phyloP scores from a whole-genome alignment of 106 monocot species.

The Triglochin maritima region DNA sequence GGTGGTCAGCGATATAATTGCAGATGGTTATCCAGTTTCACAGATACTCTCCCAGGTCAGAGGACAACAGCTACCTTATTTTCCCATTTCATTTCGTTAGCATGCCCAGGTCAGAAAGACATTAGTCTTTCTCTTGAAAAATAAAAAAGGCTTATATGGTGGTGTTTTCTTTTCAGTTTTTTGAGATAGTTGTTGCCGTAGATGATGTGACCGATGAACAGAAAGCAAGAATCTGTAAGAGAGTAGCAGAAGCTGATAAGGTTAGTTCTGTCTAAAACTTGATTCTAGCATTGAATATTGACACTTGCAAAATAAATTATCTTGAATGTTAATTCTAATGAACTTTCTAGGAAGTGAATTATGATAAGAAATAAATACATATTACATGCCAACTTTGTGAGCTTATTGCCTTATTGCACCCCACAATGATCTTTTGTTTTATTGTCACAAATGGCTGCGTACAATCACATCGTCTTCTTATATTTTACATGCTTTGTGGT shows the following conservation, averaged over 20 bases:
- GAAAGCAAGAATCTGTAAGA: slow-evolving; percentile 79
- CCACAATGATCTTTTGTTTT: not conserved
- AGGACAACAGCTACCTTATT: not conserved
- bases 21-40: slow-evolving; percentile 93
- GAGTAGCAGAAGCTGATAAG: slow-evolving; percentile 88
- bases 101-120: not conserved
- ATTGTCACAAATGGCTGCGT: not conserved
- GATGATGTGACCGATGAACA: slow-evolving; percentile 83
- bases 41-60: slow-evolving; percentile 74
- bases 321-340: too few relatives aligned
- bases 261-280: slow-evolving; percentile 16
- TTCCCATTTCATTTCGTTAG: not conserved
- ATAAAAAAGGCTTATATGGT: not conserved
- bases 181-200: slow-evolving; percentile 52
- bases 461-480: not conserved
- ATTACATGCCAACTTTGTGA: not conserved
- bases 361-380: not conserved
- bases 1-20: slow-evolving; percentile 74
- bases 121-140: too few relatives aligned
- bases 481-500: too few relatives aligned
- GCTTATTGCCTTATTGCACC: too few relatives aligned
- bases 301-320: too few relatives aligned
- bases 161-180: slow-evolving; percentile 31
- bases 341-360: too few relatives aligned
- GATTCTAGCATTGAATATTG: too few relatives aligned